phyloP scores from a whole-genome alignment of 1,284 basidiomycete genomes.

The Heliocybe sulcata region DNA sequence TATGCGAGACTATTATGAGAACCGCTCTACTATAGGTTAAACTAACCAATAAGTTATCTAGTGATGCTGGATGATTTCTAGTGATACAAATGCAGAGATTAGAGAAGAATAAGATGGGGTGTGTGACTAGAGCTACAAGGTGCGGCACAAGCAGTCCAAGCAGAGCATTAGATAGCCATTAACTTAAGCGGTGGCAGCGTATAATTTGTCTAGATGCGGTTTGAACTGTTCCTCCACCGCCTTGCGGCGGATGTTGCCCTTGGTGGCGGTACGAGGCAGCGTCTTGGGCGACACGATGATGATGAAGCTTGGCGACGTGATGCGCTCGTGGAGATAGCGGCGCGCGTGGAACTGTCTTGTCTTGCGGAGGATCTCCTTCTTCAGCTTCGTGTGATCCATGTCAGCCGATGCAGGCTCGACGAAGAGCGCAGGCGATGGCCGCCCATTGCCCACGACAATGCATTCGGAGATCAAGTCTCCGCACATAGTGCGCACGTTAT shows the following conservation, averaged over 20 bases:
- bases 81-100: background rate
- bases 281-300: constrained; percentile 46
- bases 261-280: constrained; percentile 58
- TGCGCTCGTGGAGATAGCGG: constrained; percentile 63
- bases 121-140: background rate
- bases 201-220: constrained; percentile 44
- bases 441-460: constrained; percentile 57
- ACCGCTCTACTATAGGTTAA: background rate
- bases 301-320: constrained; percentile 45
- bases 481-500: constrained; percentile 52
- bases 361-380: constrained; percentile 57
- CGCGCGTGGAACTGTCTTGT: constrained; percentile 56
- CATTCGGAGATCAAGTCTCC: constrained; percentile 49
- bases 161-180: constrained; percentile 5
- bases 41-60: background rate
- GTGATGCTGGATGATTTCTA: background rate
- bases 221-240: constrained; percentile 55
- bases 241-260: constrained; percentile 60
- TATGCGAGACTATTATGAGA: background rate
- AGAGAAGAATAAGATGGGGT: background rate
- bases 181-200: constrained; percentile 18
- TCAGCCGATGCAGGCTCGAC: constrained; percentile 46
- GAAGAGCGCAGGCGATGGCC: constrained; percentile 62
- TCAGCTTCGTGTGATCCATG: constrained; percentile 43
- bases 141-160: constrained; percentile 1